These are phyloP conservation scores for Sphaerostilbella broomeana DNA, from an alignment of 2,329 filamentous ascomycete genomes.

Conservation along the genomic window DNA sequence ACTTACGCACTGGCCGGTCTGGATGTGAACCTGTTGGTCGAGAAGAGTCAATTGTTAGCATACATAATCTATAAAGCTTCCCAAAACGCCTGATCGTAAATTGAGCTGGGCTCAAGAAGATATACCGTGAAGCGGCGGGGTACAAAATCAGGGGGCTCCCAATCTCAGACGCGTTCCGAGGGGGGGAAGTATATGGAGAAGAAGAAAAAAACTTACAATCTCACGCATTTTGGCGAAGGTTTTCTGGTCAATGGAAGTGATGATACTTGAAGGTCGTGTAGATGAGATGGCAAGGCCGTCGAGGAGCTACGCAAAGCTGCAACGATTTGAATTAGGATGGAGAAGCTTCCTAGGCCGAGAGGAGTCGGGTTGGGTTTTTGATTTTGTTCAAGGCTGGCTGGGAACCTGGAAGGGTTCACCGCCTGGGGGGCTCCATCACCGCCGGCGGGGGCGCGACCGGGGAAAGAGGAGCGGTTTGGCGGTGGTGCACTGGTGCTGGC, in stretches of 20 bases:
- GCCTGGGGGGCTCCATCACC: constrained; percentile 18
- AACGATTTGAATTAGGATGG: constrained; percentile 23
- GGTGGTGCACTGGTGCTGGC: no score
- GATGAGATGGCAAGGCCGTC: constrained; percentile 17
- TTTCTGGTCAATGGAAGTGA: constrained; percentile 20
- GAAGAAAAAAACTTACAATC: constrained; percentile 48
- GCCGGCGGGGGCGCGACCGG: constrained; percentile 2
- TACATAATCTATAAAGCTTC: constrained; percentile 18
- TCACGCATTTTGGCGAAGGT: constrained; percentile 54
- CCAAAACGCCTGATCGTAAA: background rate
- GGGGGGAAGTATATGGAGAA: constrained; percentile 13
- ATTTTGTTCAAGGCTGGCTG: constrained; percentile 8
- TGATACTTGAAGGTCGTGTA: constrained; percentile 10
- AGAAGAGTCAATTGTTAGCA: constrained; percentile 49
- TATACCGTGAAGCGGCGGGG: constrained; percentile 17
- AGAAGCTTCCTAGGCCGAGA: no score
- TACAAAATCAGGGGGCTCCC: constrained; percentile 32
- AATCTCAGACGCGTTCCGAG: constrained; percentile 33
- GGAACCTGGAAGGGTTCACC: constrained; percentile 24
- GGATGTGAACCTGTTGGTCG: constrained; percentile 88
- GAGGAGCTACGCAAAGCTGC: constrained; percentile 30
- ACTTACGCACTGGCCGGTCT: constrained; percentile 98
- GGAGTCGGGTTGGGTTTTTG: no score
- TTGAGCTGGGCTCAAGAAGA: constrained; percentile 5
- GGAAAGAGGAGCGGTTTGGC: constrained; percentile 9